Base-by-base conservation (phyloP, 2,329 filamentous ascomycete genomes). In the Tricladium varicosporioides region DNA sequence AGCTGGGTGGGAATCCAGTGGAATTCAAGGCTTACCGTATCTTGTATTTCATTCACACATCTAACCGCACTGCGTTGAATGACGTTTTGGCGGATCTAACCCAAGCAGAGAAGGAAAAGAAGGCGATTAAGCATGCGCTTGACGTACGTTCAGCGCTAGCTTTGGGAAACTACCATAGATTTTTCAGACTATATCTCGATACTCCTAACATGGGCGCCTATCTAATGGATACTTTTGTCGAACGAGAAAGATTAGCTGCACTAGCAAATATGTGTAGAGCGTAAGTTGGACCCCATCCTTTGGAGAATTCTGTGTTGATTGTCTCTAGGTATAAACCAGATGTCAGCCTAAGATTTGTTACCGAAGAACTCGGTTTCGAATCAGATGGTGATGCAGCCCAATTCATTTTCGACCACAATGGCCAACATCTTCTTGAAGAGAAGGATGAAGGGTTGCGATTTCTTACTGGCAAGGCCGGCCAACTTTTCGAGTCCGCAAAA, bases 1-100 rank as follows among this genome's bases (percentile, higher is more conserved):
- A 90, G 65, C 79, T 96, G 72, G 91, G 91, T 71, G 94, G 93
- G 69, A 92, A 92, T 74, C 86, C 90, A 71, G 87, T 90, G 77
- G 94, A 99, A 76, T 99, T 99, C 78, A 94, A 94, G 84, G 94
- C 93, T 63, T 99, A 99, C 81, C 93, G 94, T 84, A 97, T 99
- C 77, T 82, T 99, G 73, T 99, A 99, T 84, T 96, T 96, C 80
- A 94, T 99, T 76, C 92, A 97, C 76, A 97, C 94, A 70, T 92
- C 92, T 82, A 99, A 97, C 78, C 92, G 91, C 77, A 92, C 91
- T 76, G 92, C 93, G 76, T 88, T 99, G 83, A 97, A 97, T 82
- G 92, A 97, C 82, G 87, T 93, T 72, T 84, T 99, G 80, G 92
- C 92, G 82, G 93, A 97, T 89, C 89, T 99, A 94, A 97, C 93